Percentiles rank a stretch among this genome's conserved stretches.
Evolutionary conservation across 1,284 basidiomycete species (phyloP).

Genomic region (Lentinula novae-zelandiae): DNA sequence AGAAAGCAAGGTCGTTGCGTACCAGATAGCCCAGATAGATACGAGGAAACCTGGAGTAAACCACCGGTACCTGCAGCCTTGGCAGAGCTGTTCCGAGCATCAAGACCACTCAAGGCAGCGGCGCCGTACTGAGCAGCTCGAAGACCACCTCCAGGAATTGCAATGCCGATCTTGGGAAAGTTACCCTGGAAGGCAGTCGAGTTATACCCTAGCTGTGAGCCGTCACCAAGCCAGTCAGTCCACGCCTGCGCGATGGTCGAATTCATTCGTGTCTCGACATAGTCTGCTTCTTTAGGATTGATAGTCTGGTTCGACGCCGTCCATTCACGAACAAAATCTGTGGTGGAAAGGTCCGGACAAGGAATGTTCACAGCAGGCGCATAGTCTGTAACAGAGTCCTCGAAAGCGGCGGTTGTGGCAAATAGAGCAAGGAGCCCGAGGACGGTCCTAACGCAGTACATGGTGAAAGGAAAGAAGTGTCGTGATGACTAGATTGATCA

Average conservation of each 20-base stretch:
- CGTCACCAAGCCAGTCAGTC: constrained; percentile 56
- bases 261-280: constrained; percentile 39
- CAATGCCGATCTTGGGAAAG: constrained; percentile 53
- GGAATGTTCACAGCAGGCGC: constrained; percentile 43
- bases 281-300: constrained; percentile 44
- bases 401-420: constrained; percentile 1
- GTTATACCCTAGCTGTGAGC: constrained; percentile 49
- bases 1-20: constrained; percentile 12
- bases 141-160: constrained; percentile 56
- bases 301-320: constrained; percentile 48
- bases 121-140: constrained; percentile 61
- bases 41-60: constrained; percentile 59
- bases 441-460: background rate
- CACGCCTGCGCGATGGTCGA: constrained; percentile 45
- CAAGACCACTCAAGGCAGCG: constrained; percentile 52
- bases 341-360: constrained; percentile 45
- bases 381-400: constrained; percentile 40
- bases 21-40: constrained; percentile 62
- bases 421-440: constrained; percentile 8
- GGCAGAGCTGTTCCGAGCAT: constrained; percentile 54
- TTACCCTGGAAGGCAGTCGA: constrained; percentile 34
- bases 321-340: constrained; percentile 48
- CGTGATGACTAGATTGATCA: background rate
- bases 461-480: background rate
- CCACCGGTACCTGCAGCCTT: constrained; percentile 59